Evolutionary conservation across 495 filamentous ascomycete species (phyloP).

Genomic region (Podospora australis): DNA sequence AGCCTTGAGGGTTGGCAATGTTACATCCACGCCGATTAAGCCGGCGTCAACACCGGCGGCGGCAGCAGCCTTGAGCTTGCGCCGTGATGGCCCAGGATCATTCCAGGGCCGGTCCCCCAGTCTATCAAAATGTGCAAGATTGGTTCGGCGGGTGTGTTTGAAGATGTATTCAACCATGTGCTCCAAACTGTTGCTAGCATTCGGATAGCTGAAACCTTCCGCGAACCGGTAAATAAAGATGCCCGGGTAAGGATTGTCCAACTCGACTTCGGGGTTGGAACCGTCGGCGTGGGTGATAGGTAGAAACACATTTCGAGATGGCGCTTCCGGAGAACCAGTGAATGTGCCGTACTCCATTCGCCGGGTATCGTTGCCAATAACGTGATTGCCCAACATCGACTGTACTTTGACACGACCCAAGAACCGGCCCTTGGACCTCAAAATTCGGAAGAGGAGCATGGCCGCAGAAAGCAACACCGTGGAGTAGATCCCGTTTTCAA

Average conservation of each 20-base stretch:
- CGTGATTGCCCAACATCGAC: constrained; percentile 78
- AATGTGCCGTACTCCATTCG: constrained; percentile 46
- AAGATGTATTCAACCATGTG: constrained; percentile 69
- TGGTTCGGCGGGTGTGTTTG: constrained; percentile 69
- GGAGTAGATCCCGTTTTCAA: constrained; percentile 89
- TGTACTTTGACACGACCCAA: constrained; percentile 83
- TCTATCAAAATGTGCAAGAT: constrained; percentile 52
- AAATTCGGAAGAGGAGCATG: constrained; percentile 77
- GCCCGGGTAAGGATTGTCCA: constrained; percentile 79
- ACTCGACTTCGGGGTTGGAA: constrained; percentile 77
- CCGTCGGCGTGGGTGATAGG: constrained; percentile 83
- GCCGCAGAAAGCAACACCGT: constrained; percentile 70
- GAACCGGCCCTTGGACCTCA: constrained; percentile 82
- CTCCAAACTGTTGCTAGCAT: constrained; percentile 87
- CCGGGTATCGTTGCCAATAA: constrained; percentile 53
- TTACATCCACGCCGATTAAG: constrained; percentile 37
- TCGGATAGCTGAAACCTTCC: constrained; percentile 95
- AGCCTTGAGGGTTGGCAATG: constrained; percentile 75
- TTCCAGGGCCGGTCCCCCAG: constrained; percentile 94
- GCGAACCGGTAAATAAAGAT: constrained; percentile 98
- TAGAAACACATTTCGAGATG: constrained; percentile 73
- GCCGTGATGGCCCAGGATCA: constrained; percentile 67
- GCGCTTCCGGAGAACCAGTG: constrained; percentile 29
- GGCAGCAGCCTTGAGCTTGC: constrained; percentile 30
- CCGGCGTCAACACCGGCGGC: constrained; percentile 26